A percentile compares a stretch with the other conserved stretches of the same genome.
Conservation (phyloP, 2,329 filamentous ascomycete species). For the Leptosphaerulina australis region DNA sequence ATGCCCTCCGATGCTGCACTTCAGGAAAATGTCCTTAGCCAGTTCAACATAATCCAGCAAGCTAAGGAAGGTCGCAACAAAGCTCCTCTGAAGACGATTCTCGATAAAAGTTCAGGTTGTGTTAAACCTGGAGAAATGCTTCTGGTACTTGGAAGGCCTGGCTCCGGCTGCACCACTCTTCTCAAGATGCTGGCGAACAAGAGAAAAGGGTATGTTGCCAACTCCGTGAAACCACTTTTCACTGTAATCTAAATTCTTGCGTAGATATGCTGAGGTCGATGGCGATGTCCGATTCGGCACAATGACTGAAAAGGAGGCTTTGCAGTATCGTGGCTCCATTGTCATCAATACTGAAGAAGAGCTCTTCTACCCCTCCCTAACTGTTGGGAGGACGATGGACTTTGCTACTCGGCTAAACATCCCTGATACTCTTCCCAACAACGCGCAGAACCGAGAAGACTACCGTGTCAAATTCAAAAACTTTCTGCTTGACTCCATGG, state of each 20-base stretch:
- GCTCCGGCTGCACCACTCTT: constrained; percentile 60
- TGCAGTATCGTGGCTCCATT: constrained; percentile 78
- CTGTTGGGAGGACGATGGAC: constrained; percentile 59
- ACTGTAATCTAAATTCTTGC: constrained; percentile 52
- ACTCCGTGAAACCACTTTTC: background rate
- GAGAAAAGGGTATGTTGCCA: constrained; percentile 60
- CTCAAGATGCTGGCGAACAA: constrained; percentile 65
- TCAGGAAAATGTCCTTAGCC: constrained; percentile 29
- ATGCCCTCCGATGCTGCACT: constrained; percentile 18
- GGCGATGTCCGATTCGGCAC: constrained; percentile 56
- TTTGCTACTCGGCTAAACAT: constrained; percentile 65
- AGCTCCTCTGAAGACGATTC: constrained; percentile 61
- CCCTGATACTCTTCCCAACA: constrained; percentile 60
- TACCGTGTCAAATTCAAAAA: constrained; percentile 56
- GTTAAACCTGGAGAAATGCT: constrained; percentile 74
- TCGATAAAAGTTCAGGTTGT: constrained; percentile 69
- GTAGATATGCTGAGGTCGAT: constrained; percentile 75
- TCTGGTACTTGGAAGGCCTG: constrained; percentile 71
- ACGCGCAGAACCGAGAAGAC: constrained; percentile 53
- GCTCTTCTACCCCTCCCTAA: constrained; percentile 59
- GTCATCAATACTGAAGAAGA: constrained; percentile 64
- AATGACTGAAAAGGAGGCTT: constrained; percentile 73
- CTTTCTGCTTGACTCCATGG: constrained; percentile 58
- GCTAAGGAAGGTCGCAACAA: constrained; percentile 55
- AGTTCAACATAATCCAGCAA: constrained; percentile 56